Percentiles rank a stretch among this genome's conserved stretches.
These are phyloP conservation scores for Perkinsus marinus DNA, from an alignment of 169 alveolate species.

Conservation along the genomic window DNA sequence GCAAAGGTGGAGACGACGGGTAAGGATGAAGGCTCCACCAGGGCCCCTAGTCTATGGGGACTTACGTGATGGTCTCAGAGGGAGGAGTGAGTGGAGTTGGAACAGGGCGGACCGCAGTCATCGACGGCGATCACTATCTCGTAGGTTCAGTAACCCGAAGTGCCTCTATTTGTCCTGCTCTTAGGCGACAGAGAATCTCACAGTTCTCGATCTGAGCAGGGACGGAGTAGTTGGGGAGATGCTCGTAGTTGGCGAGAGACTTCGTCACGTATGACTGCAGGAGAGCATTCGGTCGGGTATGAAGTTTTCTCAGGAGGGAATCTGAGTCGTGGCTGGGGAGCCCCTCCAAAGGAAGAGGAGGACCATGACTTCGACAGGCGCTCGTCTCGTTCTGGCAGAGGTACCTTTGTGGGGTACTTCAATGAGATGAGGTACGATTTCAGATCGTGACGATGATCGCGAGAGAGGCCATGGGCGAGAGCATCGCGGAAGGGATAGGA, in stretches of 20 bases:
- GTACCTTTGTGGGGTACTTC: too few relatives aligned
- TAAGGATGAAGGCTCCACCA: neutral
- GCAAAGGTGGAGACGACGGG: neutral
- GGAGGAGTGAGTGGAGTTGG: neutral
- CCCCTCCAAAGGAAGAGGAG: neutral
- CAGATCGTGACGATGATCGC: neutral
- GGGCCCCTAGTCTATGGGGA: neutral
- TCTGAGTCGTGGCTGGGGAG: neutral
- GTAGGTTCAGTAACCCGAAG: neutral
- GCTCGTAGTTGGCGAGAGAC: neutral
- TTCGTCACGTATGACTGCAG: neutral
- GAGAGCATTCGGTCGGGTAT: neutral
- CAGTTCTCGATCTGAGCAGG: neutral
- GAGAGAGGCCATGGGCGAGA: neutral
- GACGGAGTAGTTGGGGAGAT: neutral
- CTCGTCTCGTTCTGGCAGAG: neutral
- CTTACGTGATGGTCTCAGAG: neutral
- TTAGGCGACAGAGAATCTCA: neutral
- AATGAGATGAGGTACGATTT: neutral
- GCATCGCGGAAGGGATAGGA: neutral
- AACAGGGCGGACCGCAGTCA: neutral
- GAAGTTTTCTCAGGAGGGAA: neutral
- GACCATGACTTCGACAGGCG: neutral
- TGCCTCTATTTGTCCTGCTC: neutral
- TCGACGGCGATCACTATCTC: neutral